phyloP scores from a whole-genome alignment of 2,329 filamentous ascomycete species.

The Pseudophaeomoniella oleicola region DNA sequence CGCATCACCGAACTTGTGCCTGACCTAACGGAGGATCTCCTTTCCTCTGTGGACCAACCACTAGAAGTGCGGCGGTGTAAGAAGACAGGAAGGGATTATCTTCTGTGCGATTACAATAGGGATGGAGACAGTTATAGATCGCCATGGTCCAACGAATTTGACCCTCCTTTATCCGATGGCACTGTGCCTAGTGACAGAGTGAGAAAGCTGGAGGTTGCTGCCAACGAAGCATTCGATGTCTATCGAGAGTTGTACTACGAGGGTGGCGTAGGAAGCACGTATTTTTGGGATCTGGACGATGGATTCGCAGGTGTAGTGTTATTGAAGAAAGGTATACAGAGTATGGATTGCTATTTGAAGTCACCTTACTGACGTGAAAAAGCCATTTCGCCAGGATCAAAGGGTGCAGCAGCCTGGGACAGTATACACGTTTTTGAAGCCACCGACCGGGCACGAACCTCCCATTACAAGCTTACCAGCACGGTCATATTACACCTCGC shows the following conservation, averaged over 20 bases:
- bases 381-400: slow-evolving; percentile 52
- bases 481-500: slow-evolving; percentile 88
- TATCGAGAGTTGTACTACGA: slow-evolving; percentile 90
- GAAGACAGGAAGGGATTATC: slow-evolving; percentile 83
- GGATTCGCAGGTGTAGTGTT: slow-evolving; percentile 93
- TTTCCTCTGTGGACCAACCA: slow-evolving; percentile 93
- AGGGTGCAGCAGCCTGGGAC: slow-evolving; percentile 77
- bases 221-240: slow-evolving; percentile 93
- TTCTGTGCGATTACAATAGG: slow-evolving; percentile 98
- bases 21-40: slow-evolving; percentile 88
- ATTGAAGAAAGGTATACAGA: slow-evolving; percentile 69
- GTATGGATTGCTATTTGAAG: not conserved
- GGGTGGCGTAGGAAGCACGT: slow-evolving; percentile 90
- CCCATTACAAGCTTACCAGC: slow-evolving; percentile 94
- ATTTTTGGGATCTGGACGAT: slow-evolving; percentile 97
- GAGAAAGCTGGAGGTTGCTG: slow-evolving; percentile 81
- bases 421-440: slow-evolving; percentile 98
- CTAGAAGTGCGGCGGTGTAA: slow-evolving; percentile 74
- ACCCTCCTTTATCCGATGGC: slow-evolving; percentile 76
- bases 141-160: slow-evolving; percentile 98
- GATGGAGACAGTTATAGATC: slow-evolving; percentile 96
- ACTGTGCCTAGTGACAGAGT: slow-evolving; percentile 82
- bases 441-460: slow-evolving; percentile 67
- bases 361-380: slow-evolving; percentile 4
- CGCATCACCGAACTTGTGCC: slow-evolving; percentile 79